Evolutionary conservation across 73 alveolate genomes (phyloP).

Genomic region (Paramecium sonneborni): DNA sequence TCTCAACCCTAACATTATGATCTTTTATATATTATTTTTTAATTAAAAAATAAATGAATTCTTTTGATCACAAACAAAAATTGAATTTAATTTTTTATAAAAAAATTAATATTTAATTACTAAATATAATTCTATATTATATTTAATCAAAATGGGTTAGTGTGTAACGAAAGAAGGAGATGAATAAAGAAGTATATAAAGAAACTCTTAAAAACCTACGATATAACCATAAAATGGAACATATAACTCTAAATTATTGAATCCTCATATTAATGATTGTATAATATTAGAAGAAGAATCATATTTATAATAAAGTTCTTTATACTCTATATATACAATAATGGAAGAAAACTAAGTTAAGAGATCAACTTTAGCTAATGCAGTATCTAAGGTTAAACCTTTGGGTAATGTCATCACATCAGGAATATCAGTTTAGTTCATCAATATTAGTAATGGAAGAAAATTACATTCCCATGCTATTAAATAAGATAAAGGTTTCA

Average conservation of each 20-base stretch:
- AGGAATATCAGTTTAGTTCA: not conserved
- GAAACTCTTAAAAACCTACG: not conserved
- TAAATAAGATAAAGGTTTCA: not conserved
- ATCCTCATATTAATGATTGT: not conserved
- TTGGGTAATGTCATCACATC: not conserved
- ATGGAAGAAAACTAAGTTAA: not conserved
- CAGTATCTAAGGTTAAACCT: constrained; percentile 9
- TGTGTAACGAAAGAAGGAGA: not conserved
- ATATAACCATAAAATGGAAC: not conserved
- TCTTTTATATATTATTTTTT: too few relatives aligned
- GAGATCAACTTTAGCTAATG: constrained; percentile 1
- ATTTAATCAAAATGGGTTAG: not conserved
- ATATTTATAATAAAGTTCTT: not conserved
- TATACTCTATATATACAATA: not conserved
- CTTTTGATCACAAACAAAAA: too few relatives aligned
- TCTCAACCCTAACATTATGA: not conserved
- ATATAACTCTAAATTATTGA: not conserved
- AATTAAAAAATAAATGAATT: too few relatives aligned
- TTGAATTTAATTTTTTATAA: too few relatives aligned
- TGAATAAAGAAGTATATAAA: not conserved
- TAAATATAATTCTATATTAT: not conserved
- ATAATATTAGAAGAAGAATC: constrained; percentile 36
- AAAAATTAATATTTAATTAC: too few relatives aligned
- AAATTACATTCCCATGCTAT: constrained; percentile 51
- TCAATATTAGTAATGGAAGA: constrained; percentile 40